Conservation (phyloP, 768 basidiomycete species). For the Amanita jacksonii region DNA sequence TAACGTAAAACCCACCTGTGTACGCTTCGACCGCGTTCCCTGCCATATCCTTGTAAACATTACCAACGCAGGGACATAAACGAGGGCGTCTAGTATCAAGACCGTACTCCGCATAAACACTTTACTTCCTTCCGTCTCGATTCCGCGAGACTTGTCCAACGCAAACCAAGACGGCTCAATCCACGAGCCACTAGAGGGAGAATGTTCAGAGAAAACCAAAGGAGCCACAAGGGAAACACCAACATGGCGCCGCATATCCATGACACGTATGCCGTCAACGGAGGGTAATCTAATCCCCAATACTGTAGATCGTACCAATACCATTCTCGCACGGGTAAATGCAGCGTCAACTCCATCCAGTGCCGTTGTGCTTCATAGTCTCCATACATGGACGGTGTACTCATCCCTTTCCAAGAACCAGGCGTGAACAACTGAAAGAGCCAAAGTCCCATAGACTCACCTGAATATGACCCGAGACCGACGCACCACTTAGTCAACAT, state of each 20-base stretch:
- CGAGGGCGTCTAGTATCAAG: conserved; percentile 50
- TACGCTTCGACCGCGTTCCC: conserved; percentile 59
- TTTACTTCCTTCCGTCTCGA: conserved; percentile 56
- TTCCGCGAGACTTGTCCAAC: conserved; percentile 57
- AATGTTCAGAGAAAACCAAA: neutral
- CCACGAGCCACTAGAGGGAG: conserved; percentile 21
- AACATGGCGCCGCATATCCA: conserved; percentile 76
- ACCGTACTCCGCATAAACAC: conserved; percentile 79
- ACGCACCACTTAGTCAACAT: conserved; percentile 57
- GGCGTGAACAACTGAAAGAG: too few species aligned
- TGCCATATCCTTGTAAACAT: conserved; percentile 62
- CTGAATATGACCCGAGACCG: conserved; percentile 76
- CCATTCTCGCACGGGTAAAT: conserved; percentile 71
- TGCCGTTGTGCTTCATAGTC: conserved; percentile 93
- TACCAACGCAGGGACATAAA: conserved; percentile 69
- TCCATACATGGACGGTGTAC: conserved; percentile 75
- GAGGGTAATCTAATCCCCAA: conserved; percentile 96
- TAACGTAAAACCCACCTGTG: conserved; percentile 45
- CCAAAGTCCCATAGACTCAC: too few species aligned
- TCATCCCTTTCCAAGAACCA: conserved; percentile 55
- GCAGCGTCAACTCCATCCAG: conserved; percentile 88
- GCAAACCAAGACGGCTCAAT: conserved; percentile 62
- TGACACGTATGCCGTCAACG: conserved; percentile 82
- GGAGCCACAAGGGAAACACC: conserved; percentile 20
- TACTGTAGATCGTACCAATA: conserved; percentile 83